Evolutionary conservation across 805 yeast genomes (phyloP).

Genomic region (Metschnikowia kunwiensis): DNA sequence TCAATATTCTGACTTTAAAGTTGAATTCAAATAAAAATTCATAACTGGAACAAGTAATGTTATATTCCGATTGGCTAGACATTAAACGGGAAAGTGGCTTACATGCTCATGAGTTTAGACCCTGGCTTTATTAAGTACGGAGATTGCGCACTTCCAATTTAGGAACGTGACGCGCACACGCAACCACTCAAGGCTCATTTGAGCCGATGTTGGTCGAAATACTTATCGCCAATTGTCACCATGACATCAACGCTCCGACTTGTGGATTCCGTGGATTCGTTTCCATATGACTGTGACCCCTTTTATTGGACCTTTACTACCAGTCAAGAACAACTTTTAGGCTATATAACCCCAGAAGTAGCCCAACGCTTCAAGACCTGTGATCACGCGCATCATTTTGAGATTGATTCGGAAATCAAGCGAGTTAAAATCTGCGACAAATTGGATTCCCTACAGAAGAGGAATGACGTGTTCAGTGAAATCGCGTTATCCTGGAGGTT

Average conservation of each 20-base stretch:
- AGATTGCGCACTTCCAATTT: no score
- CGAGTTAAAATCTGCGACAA: conserved; percentile 3
- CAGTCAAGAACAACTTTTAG: conserved; percentile 30
- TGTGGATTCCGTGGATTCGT: conserved; percentile 31
- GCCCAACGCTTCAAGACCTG: conserved; percentile 21
- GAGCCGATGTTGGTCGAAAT: no score
- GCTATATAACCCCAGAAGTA: conserved; percentile 26
- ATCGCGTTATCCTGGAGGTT: conserved; percentile 43
- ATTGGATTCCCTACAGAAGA: conserved; percentile 34
- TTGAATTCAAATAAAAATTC: no score
- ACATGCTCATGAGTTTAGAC: no score
- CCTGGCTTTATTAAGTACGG: background rate
- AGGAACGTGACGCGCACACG: no score
- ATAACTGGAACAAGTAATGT: no score
- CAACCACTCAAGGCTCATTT: no score
- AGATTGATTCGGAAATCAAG: background rate
- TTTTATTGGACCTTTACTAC: conserved; percentile 25
- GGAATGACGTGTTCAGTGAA: conserved; percentile 39
- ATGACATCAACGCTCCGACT: conserved; percentile 13
- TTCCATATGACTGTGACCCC: conserved; percentile 20
- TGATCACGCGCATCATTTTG: conserved; percentile 2
- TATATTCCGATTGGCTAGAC: no score
- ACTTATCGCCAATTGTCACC: no score
- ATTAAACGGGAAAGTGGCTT: no score
- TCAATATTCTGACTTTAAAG: no score